phyloP scores from a whole-genome alignment of 306 rosid species.

The Rubus parviflorus region DNA sequence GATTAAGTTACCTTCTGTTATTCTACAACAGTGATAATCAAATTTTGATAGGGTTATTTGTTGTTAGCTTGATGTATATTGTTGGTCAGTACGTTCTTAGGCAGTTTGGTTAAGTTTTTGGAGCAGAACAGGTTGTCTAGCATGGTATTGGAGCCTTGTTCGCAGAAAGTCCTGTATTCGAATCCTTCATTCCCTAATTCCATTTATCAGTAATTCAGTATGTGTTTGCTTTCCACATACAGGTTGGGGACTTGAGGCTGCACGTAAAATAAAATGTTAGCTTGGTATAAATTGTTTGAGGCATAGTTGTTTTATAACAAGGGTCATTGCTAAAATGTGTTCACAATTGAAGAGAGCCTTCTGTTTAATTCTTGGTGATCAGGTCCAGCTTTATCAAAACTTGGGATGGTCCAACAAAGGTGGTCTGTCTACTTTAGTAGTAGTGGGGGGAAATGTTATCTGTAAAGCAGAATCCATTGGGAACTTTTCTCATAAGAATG shows the following conservation, averaged over 20 bases:
- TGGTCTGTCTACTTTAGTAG: slow-evolving; percentile 4
- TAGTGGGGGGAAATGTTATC: slow-evolving; percentile 15
- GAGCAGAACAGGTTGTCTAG: too few relatives aligned
- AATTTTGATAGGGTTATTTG: not conserved
- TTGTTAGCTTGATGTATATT: not conserved
- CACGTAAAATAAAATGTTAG: not conserved
- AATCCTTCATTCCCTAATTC: too few relatives aligned
- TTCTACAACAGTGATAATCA: not conserved
- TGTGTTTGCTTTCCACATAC: too few relatives aligned
- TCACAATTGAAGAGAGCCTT: not conserved
- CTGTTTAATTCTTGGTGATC: not conserved
- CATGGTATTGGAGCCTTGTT: too few relatives aligned
- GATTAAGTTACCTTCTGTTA: not conserved
- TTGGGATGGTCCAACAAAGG: slow-evolving; percentile 19
- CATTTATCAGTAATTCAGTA: too few relatives aligned
- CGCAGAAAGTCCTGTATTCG: too few relatives aligned
- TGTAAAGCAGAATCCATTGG: slow-evolving; percentile 10
- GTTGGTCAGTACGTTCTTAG: not conserved
- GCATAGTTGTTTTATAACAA: not conserved
- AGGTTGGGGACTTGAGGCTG: too few relatives aligned
- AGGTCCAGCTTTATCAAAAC: slow-evolving; percentile 16
- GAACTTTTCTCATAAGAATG: slow-evolving; percentile 16
- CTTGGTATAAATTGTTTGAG: not conserved
- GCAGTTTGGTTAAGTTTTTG: too few relatives aligned
- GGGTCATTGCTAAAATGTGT: not conserved